Evolutionary conservation across 2,329 filamentous ascomycete species (phyloP), one percentile per base, ranked within the genome.

Genomic region (Lecanicillium sp.): DNA sequence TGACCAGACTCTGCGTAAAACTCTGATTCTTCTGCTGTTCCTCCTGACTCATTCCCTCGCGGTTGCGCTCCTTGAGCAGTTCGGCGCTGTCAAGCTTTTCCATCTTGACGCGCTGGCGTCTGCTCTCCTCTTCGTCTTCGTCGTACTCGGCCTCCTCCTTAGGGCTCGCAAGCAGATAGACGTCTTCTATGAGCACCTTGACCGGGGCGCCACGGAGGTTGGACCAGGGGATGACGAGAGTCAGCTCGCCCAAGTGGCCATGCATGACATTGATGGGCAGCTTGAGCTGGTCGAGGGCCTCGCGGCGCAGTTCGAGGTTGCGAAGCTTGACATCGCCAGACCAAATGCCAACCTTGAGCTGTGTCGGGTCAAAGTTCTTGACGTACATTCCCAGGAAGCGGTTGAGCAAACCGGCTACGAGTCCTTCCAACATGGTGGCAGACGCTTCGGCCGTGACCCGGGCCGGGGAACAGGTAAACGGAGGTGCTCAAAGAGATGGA

Each of bases 371-470:
- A 61, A 99, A 98, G 66, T 98, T 97, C 75, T 94, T 89, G 64
- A 99, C 90, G 64, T 98, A 98, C 84, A 97, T 95, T 74, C 92
- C 94, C 78, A 99, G 69, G 67, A 98, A 97, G 71, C 94, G 85
- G 71, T 98, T 98, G 54, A 99, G 82, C 71, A 99, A 74, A 66
- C 90, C 94, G 54, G 92, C 88, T 48, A 97, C 92, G 52, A 99
- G 75, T 51, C 89, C 87, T 76, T 98, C 92, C 68, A 99, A 79
- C 92, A 99, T 98, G 56, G 61, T 73, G 72, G 67, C 61, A 61
- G 61, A 53, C 52, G 56, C 61, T 58, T 59, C 70, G 22, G 79
- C 73, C 84, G 77, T 87, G 56, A 83, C 79, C 83, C 83, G 58
- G 84, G 81, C 79, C 69, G 65, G 79, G 80, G 36, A n/a, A 15